These are phyloP conservation scores for Candida corydali DNA, from an alignment of 805 yeast species.

Conservation along the genomic window DNA sequence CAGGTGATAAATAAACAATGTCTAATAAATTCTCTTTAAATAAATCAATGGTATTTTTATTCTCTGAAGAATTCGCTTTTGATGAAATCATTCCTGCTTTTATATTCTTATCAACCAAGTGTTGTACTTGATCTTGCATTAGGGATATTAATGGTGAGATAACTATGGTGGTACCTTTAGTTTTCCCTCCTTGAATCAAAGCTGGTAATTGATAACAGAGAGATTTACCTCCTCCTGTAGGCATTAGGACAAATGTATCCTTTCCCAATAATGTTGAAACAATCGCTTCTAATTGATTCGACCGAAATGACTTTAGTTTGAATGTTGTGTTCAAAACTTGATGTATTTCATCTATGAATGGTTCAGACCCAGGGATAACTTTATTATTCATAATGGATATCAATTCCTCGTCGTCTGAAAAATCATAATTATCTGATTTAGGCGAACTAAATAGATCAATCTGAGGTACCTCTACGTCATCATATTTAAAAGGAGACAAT, in stretches of 20 bases:
- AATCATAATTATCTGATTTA: constrained; percentile 12
- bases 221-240: constrained; percentile 98
- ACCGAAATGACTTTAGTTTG: constrained; percentile 63
- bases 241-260: constrained; percentile 95
- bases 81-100: constrained; percentile 89
- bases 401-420: constrained; percentile 33
- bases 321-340: constrained; percentile 55
- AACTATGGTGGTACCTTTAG: constrained; percentile 84
- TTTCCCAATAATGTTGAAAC: constrained; percentile 69
- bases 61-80: constrained; percentile 58
- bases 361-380: constrained; percentile 28
- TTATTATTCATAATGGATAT: constrained; percentile 12
- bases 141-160: constrained; percentile 91
- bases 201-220: constrained; percentile 96
- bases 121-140: constrained; percentile 96
- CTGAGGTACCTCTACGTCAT: neutral
- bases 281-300: constrained; percentile 84
- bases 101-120: constrained; percentile 61
- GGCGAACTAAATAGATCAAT: constrained; percentile 8
- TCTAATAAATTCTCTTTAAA: constrained; percentile 67
- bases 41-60: constrained; percentile 55
- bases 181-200: constrained; percentile 73
- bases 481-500: constrained; percentile 2
- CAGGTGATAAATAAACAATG: constrained; percentile 87
- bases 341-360: constrained; percentile 71